These are phyloP conservation scores for Pestalotiopsis sp. DNA, from an alignment of 2,329 filamentous ascomycete genomes.

Conservation along the genomic window DNA sequence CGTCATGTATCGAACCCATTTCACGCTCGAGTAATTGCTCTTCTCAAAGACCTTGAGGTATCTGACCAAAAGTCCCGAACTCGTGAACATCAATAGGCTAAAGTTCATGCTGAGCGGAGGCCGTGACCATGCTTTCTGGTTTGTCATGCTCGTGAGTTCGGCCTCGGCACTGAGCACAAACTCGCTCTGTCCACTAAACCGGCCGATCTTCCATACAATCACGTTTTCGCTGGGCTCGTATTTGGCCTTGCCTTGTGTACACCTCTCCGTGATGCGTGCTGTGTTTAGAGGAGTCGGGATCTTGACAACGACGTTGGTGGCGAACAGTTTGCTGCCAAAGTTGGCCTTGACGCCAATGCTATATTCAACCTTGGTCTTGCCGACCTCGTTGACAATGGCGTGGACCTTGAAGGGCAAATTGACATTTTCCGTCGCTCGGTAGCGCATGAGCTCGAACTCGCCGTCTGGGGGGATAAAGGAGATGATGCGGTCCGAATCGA, in stretches of 20 bases:
- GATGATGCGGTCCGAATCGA: constrained; percentile 95
- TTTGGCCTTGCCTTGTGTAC: constrained; percentile 94
- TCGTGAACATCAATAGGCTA: constrained; percentile 96
- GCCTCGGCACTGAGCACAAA: constrained; percentile 95
- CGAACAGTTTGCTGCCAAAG: constrained; percentile 94
- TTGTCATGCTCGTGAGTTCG: constrained; percentile 93
- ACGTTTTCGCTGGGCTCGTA: constrained; percentile 98
- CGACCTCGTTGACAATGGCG: constrained; percentile 96
- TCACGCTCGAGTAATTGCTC: constrained; percentile 97
- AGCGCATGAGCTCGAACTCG: constrained; percentile 98
- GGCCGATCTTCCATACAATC: constrained; percentile 97
- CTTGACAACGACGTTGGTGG: constrained; percentile 91
- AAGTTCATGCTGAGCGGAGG: constrained; percentile 92
- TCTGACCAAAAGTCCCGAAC: constrained; percentile 85
- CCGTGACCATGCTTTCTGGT: constrained; percentile 94
- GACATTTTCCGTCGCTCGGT: constrained; percentile 97
- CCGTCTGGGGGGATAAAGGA: constrained; percentile 96
- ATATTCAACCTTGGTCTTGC: constrained; percentile 97
- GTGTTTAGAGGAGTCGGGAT: constrained; percentile 98
- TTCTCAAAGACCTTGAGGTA: constrained; percentile 99
- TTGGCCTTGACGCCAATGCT: constrained; percentile 97
- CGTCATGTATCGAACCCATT: constrained; percentile 99
- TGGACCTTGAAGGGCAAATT: constrained; percentile 99
- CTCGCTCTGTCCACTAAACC: constrained; percentile 98
- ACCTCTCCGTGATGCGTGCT: constrained; percentile 88